These are phyloP conservation scores for Cytospora piceae DNA, from an alignment of 2,329 filamentous ascomycete species.

Conservation along the genomic window DNA sequence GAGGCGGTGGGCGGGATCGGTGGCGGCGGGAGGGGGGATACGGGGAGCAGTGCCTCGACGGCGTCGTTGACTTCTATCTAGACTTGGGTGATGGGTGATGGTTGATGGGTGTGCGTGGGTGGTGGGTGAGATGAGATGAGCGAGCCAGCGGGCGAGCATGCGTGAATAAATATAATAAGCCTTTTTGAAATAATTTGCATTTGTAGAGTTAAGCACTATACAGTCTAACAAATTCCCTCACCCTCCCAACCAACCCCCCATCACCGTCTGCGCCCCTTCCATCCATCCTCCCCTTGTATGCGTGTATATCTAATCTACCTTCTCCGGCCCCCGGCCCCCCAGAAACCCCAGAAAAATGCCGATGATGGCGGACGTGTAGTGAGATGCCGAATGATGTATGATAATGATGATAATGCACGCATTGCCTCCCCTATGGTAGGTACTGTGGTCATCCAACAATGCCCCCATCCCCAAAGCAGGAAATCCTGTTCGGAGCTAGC, in stretches of 20 bases:
- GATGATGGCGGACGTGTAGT: neutral
- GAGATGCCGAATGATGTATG: neutral
- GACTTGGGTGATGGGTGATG: neutral
- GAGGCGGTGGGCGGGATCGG: conserved; percentile 18
- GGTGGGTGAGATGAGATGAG: neutral
- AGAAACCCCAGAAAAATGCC: neutral
- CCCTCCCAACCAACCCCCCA: neutral
- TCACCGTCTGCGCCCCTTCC: neutral
- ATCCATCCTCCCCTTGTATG: neutral
- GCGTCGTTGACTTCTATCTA: conserved; percentile 11
- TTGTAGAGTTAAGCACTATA: conserved; percentile 5
- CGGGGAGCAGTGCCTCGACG: conserved; percentile 21
- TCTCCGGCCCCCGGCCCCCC: neutral
- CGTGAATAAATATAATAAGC: neutral
- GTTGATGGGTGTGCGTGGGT: no score
- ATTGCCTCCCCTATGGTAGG: neutral
- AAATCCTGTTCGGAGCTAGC: neutral
- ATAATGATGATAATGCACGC: neutral
- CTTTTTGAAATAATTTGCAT: conserved; percentile 19
- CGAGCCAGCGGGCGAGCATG: neutral
- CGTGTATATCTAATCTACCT: neutral
- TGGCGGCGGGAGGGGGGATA: conserved; percentile 8
- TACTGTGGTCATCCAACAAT: neutral
- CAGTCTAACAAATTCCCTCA: neutral
- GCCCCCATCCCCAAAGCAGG: neutral